Conservation (phyloP, 2,329 filamentous ascomycete genomes). For the Sclerotinia sclerotiorum region DNA sequence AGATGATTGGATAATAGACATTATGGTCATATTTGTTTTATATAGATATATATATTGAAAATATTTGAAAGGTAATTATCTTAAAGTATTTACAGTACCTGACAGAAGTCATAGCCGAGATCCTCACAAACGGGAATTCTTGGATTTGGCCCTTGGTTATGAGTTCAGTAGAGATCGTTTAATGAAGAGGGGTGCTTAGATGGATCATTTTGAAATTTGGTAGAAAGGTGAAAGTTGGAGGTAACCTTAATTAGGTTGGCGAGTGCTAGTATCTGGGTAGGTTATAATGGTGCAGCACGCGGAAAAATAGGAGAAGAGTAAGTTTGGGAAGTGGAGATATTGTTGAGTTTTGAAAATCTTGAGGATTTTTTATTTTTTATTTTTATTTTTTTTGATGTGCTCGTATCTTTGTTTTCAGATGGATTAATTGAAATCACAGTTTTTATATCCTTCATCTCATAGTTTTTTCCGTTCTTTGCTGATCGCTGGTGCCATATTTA, state of each 20-base stretch:
- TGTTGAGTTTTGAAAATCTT: background rate
- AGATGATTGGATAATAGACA: no score
- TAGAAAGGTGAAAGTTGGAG: background rate
- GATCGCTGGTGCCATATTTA: background rate
- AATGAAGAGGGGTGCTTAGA: background rate
- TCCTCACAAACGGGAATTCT: background rate
- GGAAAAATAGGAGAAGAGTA: background rate
- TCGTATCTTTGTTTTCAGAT: background rate
- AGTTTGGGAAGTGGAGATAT: background rate
- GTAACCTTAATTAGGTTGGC: background rate
- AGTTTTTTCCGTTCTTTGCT: no score
- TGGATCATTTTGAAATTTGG: background rate
- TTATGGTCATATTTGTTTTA: no score
- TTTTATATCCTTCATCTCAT: background rate
- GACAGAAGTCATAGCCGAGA: background rate
- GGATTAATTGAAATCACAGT: background rate
- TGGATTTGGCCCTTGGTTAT: background rate
- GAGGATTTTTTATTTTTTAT: no score
- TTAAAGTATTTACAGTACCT: no score
- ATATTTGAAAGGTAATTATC: no score
- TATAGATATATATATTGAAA: no score
- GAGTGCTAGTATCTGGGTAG: background rate
- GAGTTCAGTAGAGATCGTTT: background rate
- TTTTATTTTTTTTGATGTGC: no score
- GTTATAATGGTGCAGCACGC: background rate